Conservation (phyloP, 1,139 yeast genomes). For the Magnusiomyces clavatus region DNA sequence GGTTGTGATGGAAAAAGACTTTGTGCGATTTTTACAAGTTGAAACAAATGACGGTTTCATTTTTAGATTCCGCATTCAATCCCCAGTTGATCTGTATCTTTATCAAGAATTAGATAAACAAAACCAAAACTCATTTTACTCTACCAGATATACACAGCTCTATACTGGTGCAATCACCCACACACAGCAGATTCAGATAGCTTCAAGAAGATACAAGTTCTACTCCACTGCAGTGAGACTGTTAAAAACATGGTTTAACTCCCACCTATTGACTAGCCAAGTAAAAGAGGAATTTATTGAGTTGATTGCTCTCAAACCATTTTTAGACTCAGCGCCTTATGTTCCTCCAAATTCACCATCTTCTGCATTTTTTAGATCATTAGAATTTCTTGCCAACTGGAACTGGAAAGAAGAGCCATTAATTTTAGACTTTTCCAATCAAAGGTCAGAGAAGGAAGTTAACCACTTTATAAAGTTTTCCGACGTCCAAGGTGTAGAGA, state of each 20-base stretch:
- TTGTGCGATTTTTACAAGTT: conserved; percentile 49
- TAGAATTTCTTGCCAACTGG: conserved; percentile 73
- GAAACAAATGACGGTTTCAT: conserved; percentile 86
- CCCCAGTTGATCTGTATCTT: conserved; percentile 74
- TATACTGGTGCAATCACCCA: conserved; percentile 73
- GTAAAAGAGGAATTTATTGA: conserved; percentile 75
- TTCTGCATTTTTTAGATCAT: conserved; percentile 70
- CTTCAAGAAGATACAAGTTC: conserved; percentile 66
- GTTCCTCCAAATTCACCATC: conserved; percentile 69
- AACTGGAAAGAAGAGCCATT: conserved; percentile 90
- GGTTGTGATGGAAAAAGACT: conserved; percentile 46
- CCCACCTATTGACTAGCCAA: conserved; percentile 52
- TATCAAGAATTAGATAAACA: conserved; percentile 47
- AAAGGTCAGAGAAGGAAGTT: conserved; percentile 33
- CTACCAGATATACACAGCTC: conserved; percentile 37
- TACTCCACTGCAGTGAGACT: conserved; percentile 76
- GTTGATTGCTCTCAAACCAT: conserved; percentile 71
- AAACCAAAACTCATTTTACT: conserved; percentile 43
- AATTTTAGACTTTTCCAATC: conserved; percentile 58
- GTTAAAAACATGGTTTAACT: conserved; percentile 81
- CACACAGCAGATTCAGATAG: conserved; percentile 63
- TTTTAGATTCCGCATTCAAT: conserved; percentile 61
- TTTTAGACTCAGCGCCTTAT: conserved; percentile 81
- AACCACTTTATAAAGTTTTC: conserved; percentile 13
- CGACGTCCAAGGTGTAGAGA: conserved; percentile 44